Base-by-base conservation (phyloP, 192 early-diverging fungal genomes). In the Backusella mclennaniae region DNA sequence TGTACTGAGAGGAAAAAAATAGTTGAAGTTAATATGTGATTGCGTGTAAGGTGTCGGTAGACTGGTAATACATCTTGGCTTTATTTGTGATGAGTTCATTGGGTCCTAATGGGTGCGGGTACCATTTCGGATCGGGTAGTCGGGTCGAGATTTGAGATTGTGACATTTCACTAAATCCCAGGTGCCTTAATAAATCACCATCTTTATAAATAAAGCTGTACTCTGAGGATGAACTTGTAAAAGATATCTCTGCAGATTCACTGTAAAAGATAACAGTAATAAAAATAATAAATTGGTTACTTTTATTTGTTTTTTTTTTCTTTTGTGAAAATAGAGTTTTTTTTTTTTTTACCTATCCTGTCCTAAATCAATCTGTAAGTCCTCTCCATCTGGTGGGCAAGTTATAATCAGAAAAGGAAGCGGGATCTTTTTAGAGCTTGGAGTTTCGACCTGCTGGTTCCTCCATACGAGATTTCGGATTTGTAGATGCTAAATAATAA, bases 401-500 rank as follows among this genome's bases (percentile, higher is more conserved):
- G 39, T 39, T 56, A 73, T 23, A 33, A 63, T 39, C 23, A 73
- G 59, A 35, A 73, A 73, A 31, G 72, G 72, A 23, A 73, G 46
- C 5, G 56, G 23, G 8, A 73, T 73, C 52, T 59, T 63, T 35
- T 35, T 35, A 59, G 52, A 49, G 21, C 35, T 19, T 21, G 23
- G 52, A 6, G 29, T 36, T 38, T 53, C 31, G 35, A 29, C 33
- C 35, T 73, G 52, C 39, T 73, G 72, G 21, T 73, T 73, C 23
- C 72, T 53, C 46, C 35, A 29, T 36, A 73, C 33, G 36, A 73
- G 72, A 73, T 73, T 63, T 36, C 31, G 56, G n/a, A 73, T 63
- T 63, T 73, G 72, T 12, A 52, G 53, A 35, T 52, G 72, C 72
- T 73, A 69, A 39, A 69, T 19, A 3, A 52, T 56, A 31, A 42